Evolutionary conservation across 1,284 basidiomycete species (phyloP), one percentile per base, ranked within the genome.

Genomic region (Rhodotorula sp.): DNA sequence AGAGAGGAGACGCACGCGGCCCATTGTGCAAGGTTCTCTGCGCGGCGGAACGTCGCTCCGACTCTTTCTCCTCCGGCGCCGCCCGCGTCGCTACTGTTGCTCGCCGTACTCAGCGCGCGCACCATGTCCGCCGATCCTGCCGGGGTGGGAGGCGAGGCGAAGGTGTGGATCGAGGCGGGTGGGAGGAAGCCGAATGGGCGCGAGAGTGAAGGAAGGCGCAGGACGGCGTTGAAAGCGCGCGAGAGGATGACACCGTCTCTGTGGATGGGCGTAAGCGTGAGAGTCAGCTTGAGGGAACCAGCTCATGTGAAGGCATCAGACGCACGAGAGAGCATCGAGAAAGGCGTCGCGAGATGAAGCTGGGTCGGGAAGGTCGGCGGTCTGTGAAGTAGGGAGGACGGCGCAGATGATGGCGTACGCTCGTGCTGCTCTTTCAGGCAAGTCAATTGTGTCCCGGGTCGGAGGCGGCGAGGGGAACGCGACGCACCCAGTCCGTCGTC

Each of bases 121-220:
- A 77, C 70, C 52, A 71, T 91, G 88, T 49, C 48, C 7, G 5
- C 44, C 16, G 41, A 57, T 5, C 4, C 71, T 16, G 64, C 70
- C 42, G 66, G 62, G 3, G 74, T 46, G 52, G 76, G 67, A 13
- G n/a, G 10, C 27, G 27, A 9, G 0, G 88, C 81, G 56, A 93
- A 88, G 77, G 92, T 90, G 78, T 95, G 92, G 27, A 95, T 88
- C 5, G 88, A 86, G 69, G 89, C 87, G 46, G 85, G 83, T 67
- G 86, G 89, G 67, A 95, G 90, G 80, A 90, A 94, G 0, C 92
- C 93, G 92, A 92, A 95, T 3, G 91, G 90, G 75, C 90, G 88
- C 12, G 41, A 10, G 62, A 17, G 16, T 3, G 87, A 87, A 14
- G 91, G 93, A 70, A 87, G 85, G 45, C 92, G 87, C 0, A 94